These are phyloP conservation scores for Meira miltonrushii DNA, from an alignment of 1,284 basidiomycete species.

Conservation along the genomic window DNA sequence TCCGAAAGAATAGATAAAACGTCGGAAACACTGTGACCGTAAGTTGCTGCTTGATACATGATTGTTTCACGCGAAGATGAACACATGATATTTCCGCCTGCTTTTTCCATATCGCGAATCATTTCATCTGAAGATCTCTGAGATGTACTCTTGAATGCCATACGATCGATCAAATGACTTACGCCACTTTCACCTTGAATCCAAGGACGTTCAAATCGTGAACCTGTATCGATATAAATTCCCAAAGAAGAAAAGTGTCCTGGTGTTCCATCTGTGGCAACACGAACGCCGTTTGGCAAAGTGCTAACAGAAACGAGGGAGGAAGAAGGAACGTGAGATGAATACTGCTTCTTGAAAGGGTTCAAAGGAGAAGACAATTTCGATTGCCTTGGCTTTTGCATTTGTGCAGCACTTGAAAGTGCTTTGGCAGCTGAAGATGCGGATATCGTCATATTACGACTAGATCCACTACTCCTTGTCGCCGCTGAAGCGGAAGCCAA, in stretches of 20 bases:
- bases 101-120: conserved; percentile 71
- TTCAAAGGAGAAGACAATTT: too few species aligned
- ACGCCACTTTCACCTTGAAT: conserved; percentile 64
- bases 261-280: conserved; percentile 83
- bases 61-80: conserved; percentile 88
- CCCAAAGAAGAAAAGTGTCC: conserved; percentile 93
- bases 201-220: conserved; percentile 75
- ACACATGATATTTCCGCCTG: conserved; percentile 89
- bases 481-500: too few species aligned
- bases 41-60: conserved; percentile 97
- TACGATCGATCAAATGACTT: conserved; percentile 85
- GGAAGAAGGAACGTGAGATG: conserved; percentile 17
- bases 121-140: conserved; percentile 64
- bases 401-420: too few species aligned
- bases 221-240: conserved; percentile 87
- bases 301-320: conserved; percentile 62
- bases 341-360: neutral
- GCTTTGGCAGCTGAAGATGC: too few species aligned
- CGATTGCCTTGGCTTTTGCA: too few species aligned
- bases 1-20: conserved; percentile 86
- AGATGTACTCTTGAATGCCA: conserved; percentile 78
- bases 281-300: conserved; percentile 82
- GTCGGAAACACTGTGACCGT: conserved; percentile 72
- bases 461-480: too few species aligned
- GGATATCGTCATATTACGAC: too few species aligned